Evolutionary conservation across 1,284 basidiomycete genomes (phyloP).

Genomic region (Trichosporon sp.): DNA sequence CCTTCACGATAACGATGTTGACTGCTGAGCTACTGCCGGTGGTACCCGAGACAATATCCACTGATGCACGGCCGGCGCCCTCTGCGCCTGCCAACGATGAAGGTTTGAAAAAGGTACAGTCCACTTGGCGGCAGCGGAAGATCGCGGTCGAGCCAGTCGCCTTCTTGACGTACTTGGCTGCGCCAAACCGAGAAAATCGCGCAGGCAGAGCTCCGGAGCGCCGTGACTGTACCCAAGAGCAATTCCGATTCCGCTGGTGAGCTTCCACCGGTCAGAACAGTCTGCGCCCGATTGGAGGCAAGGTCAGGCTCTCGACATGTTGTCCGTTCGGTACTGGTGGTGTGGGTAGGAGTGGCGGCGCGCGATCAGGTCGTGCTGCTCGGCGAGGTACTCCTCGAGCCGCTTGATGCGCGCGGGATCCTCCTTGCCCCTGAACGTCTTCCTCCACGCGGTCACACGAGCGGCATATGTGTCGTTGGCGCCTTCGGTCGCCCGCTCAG

Average conservation of each 20-base stretch:
- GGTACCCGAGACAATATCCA: no score
- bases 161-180: neutral
- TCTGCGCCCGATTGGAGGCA: neutral
- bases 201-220: neutral
- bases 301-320: neutral
- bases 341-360: neutral
- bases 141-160: neutral
- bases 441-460: neutral
- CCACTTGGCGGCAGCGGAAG: neutral
- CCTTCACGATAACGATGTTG: no score
- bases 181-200: neutral
- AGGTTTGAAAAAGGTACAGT: neutral
- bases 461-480: no score
- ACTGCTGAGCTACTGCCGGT: no score
- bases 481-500: neutral
- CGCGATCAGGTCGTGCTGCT: neutral
- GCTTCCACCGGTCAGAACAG: neutral
- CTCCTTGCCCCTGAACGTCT: neutral
- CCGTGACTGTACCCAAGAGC: neutral
- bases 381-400: neutral
- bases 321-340: neutral
- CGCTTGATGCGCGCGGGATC: neutral
- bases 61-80: no score
- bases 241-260: neutral
- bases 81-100: neutral